phyloP scores from a whole-genome alignment of 148 eudicot species.

The Spergularia bocconei region DNA sequence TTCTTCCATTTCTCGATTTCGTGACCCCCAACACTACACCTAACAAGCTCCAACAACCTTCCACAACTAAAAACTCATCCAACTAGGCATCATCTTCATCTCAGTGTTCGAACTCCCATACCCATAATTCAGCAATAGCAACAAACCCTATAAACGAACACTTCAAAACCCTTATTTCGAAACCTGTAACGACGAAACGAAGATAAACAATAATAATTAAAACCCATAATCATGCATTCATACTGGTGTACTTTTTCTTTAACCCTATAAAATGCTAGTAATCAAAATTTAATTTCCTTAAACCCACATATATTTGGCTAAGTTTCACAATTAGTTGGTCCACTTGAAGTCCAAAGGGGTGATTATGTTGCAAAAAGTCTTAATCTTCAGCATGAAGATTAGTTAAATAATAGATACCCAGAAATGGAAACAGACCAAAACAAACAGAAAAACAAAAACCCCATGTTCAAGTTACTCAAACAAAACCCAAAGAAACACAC shows the following conservation, averaged over 20 bases:
- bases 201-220: background rate
- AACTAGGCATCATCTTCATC: background rate
- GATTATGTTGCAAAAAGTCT: background rate
- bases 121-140: conserved; percentile 1
- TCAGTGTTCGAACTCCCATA: background rate
- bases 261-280: too few species aligned
- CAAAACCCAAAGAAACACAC: background rate
- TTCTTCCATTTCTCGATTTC: conserved; percentile 65
- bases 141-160: background rate
- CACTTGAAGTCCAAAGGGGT: background rate
- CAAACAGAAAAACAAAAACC: background rate
- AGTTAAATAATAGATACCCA: conserved; percentile 18
- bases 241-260: background rate
- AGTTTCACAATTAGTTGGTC: too few species aligned
- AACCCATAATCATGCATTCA: background rate
- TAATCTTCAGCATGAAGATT: background rate
- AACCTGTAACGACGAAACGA: background rate
- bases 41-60: conserved; percentile 7
- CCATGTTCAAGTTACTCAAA: background rate
- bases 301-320: too few species aligned
- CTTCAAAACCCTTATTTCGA: background rate
- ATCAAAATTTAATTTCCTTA: too few species aligned
- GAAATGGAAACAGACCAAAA: conserved; percentile 14
- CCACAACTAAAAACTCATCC: conserved; percentile 4
- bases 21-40: background rate